A percentile compares a stretch with the other conserved stretches of the same genome.
Evolutionary conservation across 1,139 yeast genomes (phyloP).

Genomic region (Scheffersomyces segobiensis): DNA sequence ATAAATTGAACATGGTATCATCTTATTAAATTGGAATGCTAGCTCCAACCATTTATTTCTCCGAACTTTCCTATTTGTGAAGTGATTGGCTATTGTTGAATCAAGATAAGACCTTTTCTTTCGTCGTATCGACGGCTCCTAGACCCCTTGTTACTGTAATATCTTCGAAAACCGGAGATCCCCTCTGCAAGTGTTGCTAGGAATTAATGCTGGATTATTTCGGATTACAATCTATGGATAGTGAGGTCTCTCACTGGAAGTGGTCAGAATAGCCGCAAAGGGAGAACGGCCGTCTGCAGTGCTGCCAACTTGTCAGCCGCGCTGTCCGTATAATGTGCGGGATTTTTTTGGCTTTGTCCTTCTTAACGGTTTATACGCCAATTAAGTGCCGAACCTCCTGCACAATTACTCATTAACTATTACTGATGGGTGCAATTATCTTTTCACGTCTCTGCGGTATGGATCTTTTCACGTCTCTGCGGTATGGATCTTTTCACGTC

Average conservation of each 20-base stretch:
- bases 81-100: background rate
- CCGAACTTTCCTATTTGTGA: background rate
- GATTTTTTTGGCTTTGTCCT: background rate
- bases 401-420: background rate
- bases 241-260: background rate
- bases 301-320: background rate
- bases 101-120: background rate
- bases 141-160: background rate
- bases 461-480: too few species aligned
- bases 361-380: background rate
- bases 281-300: background rate
- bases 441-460: too few species aligned
- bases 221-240: background rate
- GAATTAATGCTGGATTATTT: background rate
- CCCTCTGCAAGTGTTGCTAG: background rate
- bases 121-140: background rate
- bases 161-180: background rate
- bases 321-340: background rate
- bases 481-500: too few species aligned
- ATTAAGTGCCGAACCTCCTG: background rate
- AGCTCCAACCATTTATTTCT: background rate
- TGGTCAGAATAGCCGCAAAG: background rate
- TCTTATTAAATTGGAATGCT: background rate
- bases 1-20: background rate
- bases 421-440: background rate